phyloP scores from a whole-genome alignment of 1,139 yeast genomes.

The Yamadazyma dendronema region DNA sequence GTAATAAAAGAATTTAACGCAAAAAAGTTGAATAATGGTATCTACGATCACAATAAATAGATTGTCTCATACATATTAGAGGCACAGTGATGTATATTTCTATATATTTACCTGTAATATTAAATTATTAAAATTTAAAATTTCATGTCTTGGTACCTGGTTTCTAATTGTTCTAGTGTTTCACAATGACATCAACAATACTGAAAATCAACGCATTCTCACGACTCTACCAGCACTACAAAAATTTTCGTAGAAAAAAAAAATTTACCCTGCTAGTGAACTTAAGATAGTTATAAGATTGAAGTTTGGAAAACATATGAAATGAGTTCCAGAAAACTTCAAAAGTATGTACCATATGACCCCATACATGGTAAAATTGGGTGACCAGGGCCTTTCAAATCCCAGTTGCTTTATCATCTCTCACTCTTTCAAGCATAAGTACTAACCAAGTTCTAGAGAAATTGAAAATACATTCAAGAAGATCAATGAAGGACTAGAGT shows the following conservation, averaged over 20 bases:
- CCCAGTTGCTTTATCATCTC: not conserved
- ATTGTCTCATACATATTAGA: not conserved
- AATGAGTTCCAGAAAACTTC: constrained; percentile 41
- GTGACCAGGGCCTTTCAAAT: not conserved
- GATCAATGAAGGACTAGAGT: constrained; percentile 88
- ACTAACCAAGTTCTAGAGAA: constrained; percentile 45
- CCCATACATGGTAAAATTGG: not conserved
- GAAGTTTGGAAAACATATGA: not conserved
- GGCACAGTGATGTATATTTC: not conserved
- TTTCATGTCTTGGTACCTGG: not conserved
- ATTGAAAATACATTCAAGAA: constrained; percentile 95
- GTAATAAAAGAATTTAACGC: not conserved
- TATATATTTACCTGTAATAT: not conserved
- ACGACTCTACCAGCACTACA: constrained; percentile 5
- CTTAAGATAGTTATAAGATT: not conserved
- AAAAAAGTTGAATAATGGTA: not conserved
- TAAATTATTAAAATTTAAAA: not conserved
- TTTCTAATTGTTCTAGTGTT: not conserved
- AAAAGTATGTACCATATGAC: constrained; percentile 35
- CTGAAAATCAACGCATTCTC: constrained; percentile 5
- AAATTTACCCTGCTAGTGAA: constrained; percentile 1
- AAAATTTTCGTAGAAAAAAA: constrained; percentile 10
- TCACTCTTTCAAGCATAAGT: constrained; percentile 1
- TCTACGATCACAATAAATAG: not conserved
- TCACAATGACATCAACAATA: constrained; percentile 2